Evolutionary conservation across 2,329 filamentous ascomycete species (phyloP).

Genomic region (Fusarium gaditjirri): DNA sequence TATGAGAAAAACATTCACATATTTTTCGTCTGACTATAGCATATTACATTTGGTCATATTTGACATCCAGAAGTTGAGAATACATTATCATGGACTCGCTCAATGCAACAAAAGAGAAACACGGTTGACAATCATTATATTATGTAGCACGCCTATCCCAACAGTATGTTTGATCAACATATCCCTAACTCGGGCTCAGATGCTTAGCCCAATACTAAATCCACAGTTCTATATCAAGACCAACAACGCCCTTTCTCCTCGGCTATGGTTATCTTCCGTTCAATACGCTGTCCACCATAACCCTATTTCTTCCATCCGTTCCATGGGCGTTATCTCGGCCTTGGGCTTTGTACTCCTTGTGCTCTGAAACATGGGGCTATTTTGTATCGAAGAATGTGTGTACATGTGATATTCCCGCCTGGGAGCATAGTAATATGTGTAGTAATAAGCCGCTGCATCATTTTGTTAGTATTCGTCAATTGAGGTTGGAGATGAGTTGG

Average conservation of each 20-base stretch:
- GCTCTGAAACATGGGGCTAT: not conserved
- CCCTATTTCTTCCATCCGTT: not conserved
- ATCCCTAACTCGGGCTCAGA: no score
- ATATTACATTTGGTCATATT: no score
- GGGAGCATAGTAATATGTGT: not conserved
- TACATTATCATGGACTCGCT: no score
- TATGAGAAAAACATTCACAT: no score
- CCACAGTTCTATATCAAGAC: not conserved
- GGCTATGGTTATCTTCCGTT: not conserved
- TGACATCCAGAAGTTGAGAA: no score
- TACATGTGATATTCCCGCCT: not conserved
- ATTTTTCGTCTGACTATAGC: no score
- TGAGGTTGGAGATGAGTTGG: rapidly evolving
- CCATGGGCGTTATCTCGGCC: not conserved
- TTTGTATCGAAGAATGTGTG: not conserved
- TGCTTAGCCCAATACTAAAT: no score
- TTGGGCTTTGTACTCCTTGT: not conserved
- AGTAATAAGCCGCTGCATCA: rapidly evolving
- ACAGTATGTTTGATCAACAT: no score
- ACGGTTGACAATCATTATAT: no score
- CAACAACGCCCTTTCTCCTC: not conserved
- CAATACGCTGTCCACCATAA: not conserved
- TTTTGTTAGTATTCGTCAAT: not conserved
- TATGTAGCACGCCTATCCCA: no score
- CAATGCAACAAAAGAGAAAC: no score